Evolutionary conservation across 116 monocot species (phyloP).

Genomic region (Zostera marina): DNA sequence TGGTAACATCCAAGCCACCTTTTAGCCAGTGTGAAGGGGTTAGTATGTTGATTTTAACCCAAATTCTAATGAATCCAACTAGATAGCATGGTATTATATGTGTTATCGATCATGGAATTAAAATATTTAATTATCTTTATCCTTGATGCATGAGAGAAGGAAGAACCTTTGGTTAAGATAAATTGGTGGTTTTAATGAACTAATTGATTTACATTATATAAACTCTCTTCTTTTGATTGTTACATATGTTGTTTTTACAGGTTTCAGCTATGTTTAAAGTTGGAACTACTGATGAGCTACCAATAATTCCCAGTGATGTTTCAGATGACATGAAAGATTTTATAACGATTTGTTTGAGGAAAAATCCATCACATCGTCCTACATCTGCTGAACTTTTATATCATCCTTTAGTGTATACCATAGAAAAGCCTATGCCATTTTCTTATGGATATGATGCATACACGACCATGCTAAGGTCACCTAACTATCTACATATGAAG

Average conservation of each 20-base stretch:
- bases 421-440: slow-evolving; percentile 13
- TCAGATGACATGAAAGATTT: slow-evolving; percentile 56
- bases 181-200: background rate
- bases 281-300: slow-evolving; percentile 78
- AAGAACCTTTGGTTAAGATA: background rate
- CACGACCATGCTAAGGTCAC: slow-evolving; percentile 10
- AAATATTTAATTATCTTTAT: background rate
- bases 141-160: background rate
- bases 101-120: background rate
- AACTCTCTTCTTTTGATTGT: background rate
- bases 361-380: slow-evolving; percentile 64
- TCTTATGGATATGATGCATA: slow-evolving; percentile 19
- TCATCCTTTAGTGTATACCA: slow-evolving; percentile 57
- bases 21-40: slow-evolving; percentile 99
- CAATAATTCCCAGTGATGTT: slow-evolving; percentile 68
- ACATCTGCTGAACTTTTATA: slow-evolving; percentile 59
- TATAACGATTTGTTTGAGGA: slow-evolving; percentile 57
- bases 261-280: slow-evolving; percentile 91
- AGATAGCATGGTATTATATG: too few relatives aligned
- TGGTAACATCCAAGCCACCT: slow-evolving; percentile 95
- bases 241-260: slow-evolving; percentile 15
- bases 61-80: too few relatives aligned
- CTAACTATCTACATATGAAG: slow-evolving; percentile 14
- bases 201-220: background rate
- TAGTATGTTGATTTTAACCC: background rate